Evolutionary conservation across 2,329 filamentous ascomycete species (phyloP), one percentile per base, ranked within the genome.

Genomic region (Bipolaris bicolor): DNA sequence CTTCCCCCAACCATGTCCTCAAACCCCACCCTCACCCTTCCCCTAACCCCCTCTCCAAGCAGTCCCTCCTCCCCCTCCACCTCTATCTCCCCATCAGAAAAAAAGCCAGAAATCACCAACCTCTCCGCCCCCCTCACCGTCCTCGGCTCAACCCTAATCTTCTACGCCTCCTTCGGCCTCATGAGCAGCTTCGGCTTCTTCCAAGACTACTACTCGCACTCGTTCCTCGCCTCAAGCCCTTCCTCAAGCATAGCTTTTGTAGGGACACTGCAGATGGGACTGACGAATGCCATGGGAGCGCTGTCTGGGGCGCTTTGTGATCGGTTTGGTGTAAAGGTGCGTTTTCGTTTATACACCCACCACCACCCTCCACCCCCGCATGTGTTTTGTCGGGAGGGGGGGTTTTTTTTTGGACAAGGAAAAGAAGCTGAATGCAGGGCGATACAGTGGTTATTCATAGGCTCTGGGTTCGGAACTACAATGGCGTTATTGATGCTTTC

Each of bases 231-330:
- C 1, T 34, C 65, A 0, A 70, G 76, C 2, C 63, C 74, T 0
- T 56, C 74, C 0, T 72, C 72, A 3, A 76, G 68, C 0, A 77
- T 82, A 29, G 68, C 78, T 0, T 80, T 80, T 72, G 80, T 81
- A 36, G 76, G 77, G 0, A 78, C 79, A 0, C 55, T 80, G 5
- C 71, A 80, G 40, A 69, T 76, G 16, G 78, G 76, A 33, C 70
- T 80, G 49, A 77, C 86, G 76, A 82, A 83, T 65, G 75, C 68
- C n/a, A 66, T 82, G 58, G 85, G 86, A 0, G 83, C 86, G 0
- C 61, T 90, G 5, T 81, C 86, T n/a, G 88, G 88, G 1, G 82
- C 82, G 16, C 46, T 88, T 0, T 89, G 84, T 63, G 88, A 90
- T 66, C 80, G 75, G 33, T 85, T 85, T 53, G 88, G 88, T 0